Conservation (phyloP, 148 eudicot genomes). For the Oxyria digyna region DNA sequence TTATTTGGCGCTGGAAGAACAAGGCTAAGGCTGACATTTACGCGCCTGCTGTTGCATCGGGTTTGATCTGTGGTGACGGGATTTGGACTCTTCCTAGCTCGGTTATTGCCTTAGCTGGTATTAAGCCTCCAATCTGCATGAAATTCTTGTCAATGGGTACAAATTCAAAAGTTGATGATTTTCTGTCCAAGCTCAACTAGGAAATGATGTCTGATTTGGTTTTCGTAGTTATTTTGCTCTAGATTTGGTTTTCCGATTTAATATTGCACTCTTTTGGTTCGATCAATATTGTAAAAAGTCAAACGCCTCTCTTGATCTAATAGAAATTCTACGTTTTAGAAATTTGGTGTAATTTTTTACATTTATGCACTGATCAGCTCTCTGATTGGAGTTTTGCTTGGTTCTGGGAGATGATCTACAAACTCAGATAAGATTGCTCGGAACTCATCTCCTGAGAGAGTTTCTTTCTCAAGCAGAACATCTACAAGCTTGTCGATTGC, state of each 20-base stretch:
- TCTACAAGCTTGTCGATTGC: constrained; percentile 72
- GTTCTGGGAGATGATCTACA: constrained; percentile 23
- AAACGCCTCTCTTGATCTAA: background rate
- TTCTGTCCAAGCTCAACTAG: constrained; percentile 11
- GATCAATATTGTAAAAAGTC: background rate
- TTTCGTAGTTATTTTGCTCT: background rate
- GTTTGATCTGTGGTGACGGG: constrained; percentile 76
- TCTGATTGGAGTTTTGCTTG: constrained; percentile 22
- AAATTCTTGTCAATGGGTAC: constrained; percentile 33
- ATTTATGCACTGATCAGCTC: constrained; percentile 48
- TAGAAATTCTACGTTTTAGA: background rate
- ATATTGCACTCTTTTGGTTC: background rate
- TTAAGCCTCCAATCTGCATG: constrained; percentile 68
- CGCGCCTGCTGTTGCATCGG: constrained; percentile 71
- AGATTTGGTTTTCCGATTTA: background rate
- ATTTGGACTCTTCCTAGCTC: constrained; percentile 73
- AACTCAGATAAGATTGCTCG: constrained; percentile 58
- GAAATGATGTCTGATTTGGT: background rate
- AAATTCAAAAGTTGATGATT: constrained; percentile 30
- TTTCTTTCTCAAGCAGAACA: constrained; percentile 61
- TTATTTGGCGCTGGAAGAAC: constrained; percentile 36
- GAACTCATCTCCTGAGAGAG: constrained; percentile 63
- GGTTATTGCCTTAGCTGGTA: constrained; percentile 46
- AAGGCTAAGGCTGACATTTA: constrained; percentile 50
- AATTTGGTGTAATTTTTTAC: background rate